Conservation (phyloP, 2,329 filamentous ascomycete genomes). For the Verticillium klebahnii region DNA sequence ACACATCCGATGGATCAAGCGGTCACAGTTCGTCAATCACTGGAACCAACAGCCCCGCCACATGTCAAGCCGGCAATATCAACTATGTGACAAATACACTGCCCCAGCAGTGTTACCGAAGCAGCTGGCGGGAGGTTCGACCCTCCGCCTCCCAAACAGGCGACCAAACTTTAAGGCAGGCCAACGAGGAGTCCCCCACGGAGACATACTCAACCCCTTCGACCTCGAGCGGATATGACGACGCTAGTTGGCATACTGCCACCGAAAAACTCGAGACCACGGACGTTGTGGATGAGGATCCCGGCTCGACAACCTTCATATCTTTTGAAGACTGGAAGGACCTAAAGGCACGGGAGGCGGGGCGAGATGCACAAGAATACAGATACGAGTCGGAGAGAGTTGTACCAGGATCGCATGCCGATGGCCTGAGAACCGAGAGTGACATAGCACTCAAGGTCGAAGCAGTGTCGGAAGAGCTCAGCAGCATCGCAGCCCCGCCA, state of each 20-base stretch:
- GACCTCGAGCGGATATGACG: background rate
- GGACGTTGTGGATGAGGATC: constrained; percentile 11
- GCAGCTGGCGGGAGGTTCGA: constrained; percentile 41
- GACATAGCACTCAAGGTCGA: constrained; percentile 67
- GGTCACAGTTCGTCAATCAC: background rate
- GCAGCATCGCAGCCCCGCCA: constrained; percentile 7
- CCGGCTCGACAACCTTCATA: constrained; percentile 60
- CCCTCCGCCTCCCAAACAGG: no score
- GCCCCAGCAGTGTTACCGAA: constrained; percentile 69
- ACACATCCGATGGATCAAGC: background rate
- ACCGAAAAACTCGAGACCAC: constrained; percentile 6
- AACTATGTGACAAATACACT: constrained; percentile 80
- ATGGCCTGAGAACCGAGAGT: constrained; percentile 56
- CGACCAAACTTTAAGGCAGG: background rate
- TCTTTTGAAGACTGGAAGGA: constrained; percentile 99
- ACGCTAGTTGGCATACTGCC: background rate
- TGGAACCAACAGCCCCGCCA: background rate
- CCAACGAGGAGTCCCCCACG: background rate
- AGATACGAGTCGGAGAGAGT: constrained; percentile 33
- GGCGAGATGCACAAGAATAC: constrained; percentile 49
- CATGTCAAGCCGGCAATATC: constrained; percentile 59
- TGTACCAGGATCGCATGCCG: background rate
- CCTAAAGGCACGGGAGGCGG: constrained; percentile 80
- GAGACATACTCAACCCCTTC: no score
- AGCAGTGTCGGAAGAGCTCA: constrained; percentile 38